A percentile compares a stretch with the other conserved stretches of the same genome.
phyloP scores from a whole-genome alignment of 345 rosid species.

The Punica granatum region DNA sequence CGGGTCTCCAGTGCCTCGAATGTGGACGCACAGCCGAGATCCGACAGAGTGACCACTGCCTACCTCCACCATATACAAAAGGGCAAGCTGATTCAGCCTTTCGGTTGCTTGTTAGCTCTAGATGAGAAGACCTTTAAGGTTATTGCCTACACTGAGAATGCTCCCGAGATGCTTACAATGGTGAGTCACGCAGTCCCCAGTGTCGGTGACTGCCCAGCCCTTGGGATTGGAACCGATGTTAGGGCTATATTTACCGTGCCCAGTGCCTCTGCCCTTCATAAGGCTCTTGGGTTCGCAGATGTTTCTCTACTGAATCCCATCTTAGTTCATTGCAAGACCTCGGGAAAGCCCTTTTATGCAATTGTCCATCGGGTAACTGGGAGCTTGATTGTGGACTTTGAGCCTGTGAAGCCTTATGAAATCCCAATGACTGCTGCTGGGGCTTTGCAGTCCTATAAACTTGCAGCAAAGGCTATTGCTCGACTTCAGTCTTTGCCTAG shows the following conservation, averaged over 20 bases:
- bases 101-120: slow-evolving; percentile 90
- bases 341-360: slow-evolving; percentile 93
- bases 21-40: slow-evolving; percentile 49
- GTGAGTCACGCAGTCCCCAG: slow-evolving; percentile 90
- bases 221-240: slow-evolving; percentile 68
- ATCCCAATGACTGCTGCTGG: slow-evolving; percentile 98
- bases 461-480: slow-evolving; percentile 91
- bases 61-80: slow-evolving; percentile 96
- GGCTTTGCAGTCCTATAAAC: slow-evolving; percentile 92
- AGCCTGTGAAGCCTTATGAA: slow-evolving; percentile 94
- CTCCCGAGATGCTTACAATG: slow-evolving; percentile 84
- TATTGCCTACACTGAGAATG: slow-evolving; percentile 91
- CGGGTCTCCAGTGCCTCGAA: slow-evolving; percentile 33
- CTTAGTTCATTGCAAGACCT: slow-evolving; percentile 88
- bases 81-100: slow-evolving; percentile 90
- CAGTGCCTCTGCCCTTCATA: slow-evolving; percentile 79
- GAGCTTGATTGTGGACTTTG: slow-evolving; percentile 82
- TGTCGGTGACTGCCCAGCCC: slow-evolving; percentile 74
- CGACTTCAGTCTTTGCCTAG: slow-evolving; percentile 81
- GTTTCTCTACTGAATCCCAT: slow-evolving; percentile 88
- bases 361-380: slow-evolving; percentile 86
- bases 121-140: slow-evolving; percentile 82
- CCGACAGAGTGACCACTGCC: slow-evolving; percentile 79
- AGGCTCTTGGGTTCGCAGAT: slow-evolving; percentile 82
- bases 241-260: slow-evolving; percentile 77